Conservation (phyloP, 805 yeast genomes). For the Hanseniaspora valbyensis region DNA sequence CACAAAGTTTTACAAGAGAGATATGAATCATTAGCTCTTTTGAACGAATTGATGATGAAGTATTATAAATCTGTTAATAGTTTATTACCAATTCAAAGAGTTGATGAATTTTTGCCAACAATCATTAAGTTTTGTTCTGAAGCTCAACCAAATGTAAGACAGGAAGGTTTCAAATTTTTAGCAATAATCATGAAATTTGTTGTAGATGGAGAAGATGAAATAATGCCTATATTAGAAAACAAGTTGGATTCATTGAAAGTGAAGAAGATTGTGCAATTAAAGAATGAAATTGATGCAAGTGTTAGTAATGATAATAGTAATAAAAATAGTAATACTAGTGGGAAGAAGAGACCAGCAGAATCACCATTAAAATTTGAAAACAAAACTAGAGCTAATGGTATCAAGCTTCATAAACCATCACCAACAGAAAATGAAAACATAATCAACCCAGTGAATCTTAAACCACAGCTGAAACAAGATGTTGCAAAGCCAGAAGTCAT, state of each 20-base stretch:
- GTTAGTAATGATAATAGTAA: too few species aligned
- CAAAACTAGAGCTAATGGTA: too few species aligned
- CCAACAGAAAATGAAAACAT: too few species aligned
- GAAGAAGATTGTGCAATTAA: constrained; percentile 53
- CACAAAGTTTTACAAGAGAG: constrained; percentile 79
- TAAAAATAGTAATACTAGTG: background rate
- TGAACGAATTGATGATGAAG: constrained; percentile 50
- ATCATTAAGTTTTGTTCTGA: constrained; percentile 62
- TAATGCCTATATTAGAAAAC: constrained; percentile 46
- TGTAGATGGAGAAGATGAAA: constrained; percentile 47
- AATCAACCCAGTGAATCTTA: too few species aligned
- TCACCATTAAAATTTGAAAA: too few species aligned
- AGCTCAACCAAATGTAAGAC: constrained; percentile 73
- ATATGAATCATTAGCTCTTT: constrained; percentile 54
- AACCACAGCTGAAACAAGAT: too few species aligned
- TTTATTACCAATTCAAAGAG: constrained; percentile 11
- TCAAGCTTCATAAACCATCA: too few species aligned
- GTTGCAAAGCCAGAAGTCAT: background rate
- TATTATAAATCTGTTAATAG: constrained; percentile 17
- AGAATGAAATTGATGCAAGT: constrained; percentile 24
- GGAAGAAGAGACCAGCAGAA: too few species aligned
- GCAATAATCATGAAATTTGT: constrained; percentile 77
- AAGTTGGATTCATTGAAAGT: constrained; percentile 68
- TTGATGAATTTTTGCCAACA: constrained; percentile 37
- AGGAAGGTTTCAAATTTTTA: constrained; percentile 61